These are phyloP conservation scores for Ceratobasidium sp. DNA, from an alignment of 1,284 basidiomycete species.

Conservation along the genomic window DNA sequence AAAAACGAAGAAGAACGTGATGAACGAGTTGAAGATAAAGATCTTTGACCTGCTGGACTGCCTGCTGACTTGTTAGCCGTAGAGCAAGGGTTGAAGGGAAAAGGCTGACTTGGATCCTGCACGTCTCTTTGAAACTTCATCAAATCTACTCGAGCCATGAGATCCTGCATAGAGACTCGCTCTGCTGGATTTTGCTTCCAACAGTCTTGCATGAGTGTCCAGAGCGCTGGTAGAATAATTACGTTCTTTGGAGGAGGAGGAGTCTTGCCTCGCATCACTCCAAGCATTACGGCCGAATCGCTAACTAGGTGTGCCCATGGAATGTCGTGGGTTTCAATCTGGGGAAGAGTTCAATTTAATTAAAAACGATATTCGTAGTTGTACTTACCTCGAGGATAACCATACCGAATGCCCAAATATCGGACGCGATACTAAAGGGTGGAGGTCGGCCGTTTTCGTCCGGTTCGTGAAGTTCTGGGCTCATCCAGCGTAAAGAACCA, in stretches of 20 bases:
- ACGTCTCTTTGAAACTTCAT: slow-evolving; percentile 33
- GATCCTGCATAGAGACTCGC: slow-evolving; percentile 8
- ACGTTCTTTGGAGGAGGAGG: slow-evolving; percentile 24
- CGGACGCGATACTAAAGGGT: slow-evolving; percentile 12
- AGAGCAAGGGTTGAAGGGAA: background rate
- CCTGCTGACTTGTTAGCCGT: background rate
- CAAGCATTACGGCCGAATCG: slow-evolving; percentile 27
- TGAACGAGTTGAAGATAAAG: slow-evolving; percentile 16
- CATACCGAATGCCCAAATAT: slow-evolving; percentile 40
- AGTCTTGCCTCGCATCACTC: slow-evolving; percentile 17
- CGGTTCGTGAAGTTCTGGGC: slow-evolving; percentile 25
- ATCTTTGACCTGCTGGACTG: slow-evolving; percentile 24
- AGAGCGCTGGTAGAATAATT: slow-evolving; percentile 6
- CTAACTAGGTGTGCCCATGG: slow-evolving; percentile 27
- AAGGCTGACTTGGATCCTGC: slow-evolving; percentile 30
- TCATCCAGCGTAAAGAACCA: slow-evolving; percentile 32
- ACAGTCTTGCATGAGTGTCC: slow-evolving; percentile 25
- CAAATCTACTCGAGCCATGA: slow-evolving; percentile 28
- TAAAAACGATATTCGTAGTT: background rate
- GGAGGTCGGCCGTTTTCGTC: slow-evolving; percentile 31
- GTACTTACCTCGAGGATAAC: slow-evolving; percentile 36
- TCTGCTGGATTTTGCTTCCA: slow-evolving; percentile 30
- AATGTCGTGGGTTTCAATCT: slow-evolving; percentile 23
- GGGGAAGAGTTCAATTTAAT: background rate
- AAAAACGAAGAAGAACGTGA: slow-evolving; percentile 21